A percentile compares a stretch with the other conserved stretches of the same genome.
Conservation (phyloP, 2,329 filamentous ascomycete species). For the Hypomyces rosellus region DNA sequence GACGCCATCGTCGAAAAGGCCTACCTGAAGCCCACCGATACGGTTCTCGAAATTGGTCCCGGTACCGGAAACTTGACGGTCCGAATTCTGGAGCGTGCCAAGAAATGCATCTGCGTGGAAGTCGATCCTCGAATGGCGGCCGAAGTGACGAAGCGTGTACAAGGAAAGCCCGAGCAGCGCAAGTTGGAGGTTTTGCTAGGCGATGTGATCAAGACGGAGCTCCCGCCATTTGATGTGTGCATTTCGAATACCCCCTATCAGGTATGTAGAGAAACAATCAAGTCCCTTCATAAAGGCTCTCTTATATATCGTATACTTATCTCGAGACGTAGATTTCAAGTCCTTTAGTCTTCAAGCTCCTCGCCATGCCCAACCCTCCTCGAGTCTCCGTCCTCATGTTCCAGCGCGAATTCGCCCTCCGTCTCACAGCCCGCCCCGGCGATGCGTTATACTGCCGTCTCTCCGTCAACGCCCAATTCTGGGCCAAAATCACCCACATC, state of each 20-base stretch:
- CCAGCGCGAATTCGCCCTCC: constrained; percentile 88
- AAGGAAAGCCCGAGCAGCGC: constrained; percentile 78
- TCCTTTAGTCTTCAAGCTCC: constrained; percentile 84
- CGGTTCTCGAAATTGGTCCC: constrained; percentile 86
- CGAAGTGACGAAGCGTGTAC: constrained; percentile 88
- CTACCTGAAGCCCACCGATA: constrained; percentile 80
- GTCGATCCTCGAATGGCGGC: constrained; percentile 95
- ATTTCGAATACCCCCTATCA: constrained; percentile 65
- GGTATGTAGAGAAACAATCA: constrained; percentile 28
- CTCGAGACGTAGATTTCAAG: constrained; percentile 62
- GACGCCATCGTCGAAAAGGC: constrained; percentile 69
- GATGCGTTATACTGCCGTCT: constrained; percentile 88
- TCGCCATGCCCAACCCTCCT: constrained; percentile 75
- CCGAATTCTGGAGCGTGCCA: constrained; percentile 79
- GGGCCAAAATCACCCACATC: constrained; percentile 57
- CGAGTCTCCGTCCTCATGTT: constrained; percentile 89
- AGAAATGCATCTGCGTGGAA: constrained; percentile 78
- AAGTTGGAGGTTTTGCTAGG: constrained; percentile 83
- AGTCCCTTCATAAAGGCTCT: not conserved
- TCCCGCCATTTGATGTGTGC: constrained; percentile 73
- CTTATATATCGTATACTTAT: not conserved
- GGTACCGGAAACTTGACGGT: constrained; percentile 87
- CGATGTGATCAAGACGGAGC: constrained; percentile 77
- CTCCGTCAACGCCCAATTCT: constrained; percentile 91
- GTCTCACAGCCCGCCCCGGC: constrained; percentile 79